A percentile compares a stretch with the other conserved stretches of the same genome.
Evolutionary conservation across 2,329 filamentous ascomycete species (phyloP).

Genomic region (Ascosphaera apis): DNA sequence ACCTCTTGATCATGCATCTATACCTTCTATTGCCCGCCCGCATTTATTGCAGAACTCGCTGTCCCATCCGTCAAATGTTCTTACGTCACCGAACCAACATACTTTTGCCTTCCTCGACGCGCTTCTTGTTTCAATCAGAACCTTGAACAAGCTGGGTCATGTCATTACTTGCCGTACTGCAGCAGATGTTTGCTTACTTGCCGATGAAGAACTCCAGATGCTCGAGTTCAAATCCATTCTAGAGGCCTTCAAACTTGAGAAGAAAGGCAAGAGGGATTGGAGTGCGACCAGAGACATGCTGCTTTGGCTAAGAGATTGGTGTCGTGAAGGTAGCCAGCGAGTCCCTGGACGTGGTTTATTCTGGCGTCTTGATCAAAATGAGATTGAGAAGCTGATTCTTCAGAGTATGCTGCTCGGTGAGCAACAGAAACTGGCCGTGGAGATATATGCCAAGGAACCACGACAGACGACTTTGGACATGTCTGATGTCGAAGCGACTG

Average conservation of each 20-base stretch:
- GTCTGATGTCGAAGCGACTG: slow-evolving; percentile 27
- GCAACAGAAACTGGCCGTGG: slow-evolving; percentile 20
- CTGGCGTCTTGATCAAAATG: slow-evolving; percentile 25
- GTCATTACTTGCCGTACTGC: slow-evolving; percentile 14
- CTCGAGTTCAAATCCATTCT: slow-evolving; percentile 30
- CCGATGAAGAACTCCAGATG: slow-evolving; percentile 28
- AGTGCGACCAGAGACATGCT: slow-evolving; percentile 24
- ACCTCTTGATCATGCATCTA: slow-evolving; percentile 10
- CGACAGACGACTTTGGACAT: slow-evolving; percentile 16
- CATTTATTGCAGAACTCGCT: slow-evolving; percentile 21
- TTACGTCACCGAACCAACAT: slow-evolving; percentile 18
- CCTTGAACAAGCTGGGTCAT: slow-evolving; percentile 18
- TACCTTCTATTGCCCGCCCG: slow-evolving; percentile 16
- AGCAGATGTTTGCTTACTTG: slow-evolving; percentile 29
- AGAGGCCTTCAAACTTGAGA: slow-evolving; percentile 20
- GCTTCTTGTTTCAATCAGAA: slow-evolving; percentile 18
- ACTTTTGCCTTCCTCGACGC: slow-evolving; percentile 20
- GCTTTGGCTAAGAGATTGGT: slow-evolving; percentile 40
- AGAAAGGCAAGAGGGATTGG: slow-evolving; percentile 27
- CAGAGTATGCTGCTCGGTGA: slow-evolving; percentile 28
- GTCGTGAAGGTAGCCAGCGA: slow-evolving; percentile 10
- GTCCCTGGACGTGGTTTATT: slow-evolving; percentile 20
- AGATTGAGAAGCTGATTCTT: slow-evolving; percentile 33
- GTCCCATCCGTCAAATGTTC: slow-evolving; percentile 15
- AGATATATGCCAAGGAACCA: slow-evolving; percentile 14